Base-by-base conservation (phyloP, 768 basidiomycete species). In the Trametopsis cervina region DNA sequence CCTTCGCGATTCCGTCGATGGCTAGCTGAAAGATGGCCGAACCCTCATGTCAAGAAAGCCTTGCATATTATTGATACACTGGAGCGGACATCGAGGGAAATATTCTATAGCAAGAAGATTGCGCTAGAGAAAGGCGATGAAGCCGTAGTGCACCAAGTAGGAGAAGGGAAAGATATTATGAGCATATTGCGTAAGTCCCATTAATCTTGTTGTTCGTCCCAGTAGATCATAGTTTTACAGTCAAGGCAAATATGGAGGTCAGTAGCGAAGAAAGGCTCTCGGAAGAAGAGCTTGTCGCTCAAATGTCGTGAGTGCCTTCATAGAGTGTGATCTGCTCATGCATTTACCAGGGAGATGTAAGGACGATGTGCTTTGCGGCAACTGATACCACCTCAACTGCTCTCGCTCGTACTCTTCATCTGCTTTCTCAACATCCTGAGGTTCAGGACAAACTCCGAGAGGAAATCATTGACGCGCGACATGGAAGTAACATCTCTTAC, bases 341-440 rank as follows among this genome's bases (percentile, higher is more conserved):
- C 5, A 17, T 25, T 15, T 37, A 4, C 22, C 17, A 24, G 3
- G 18, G n/a, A 29, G 15, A 12, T 3, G n/a, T 7, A 23, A 63
- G 59, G 12, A 54, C 57, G 2, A 43, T 63, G 46, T 43, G 54
- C 18, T 57, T 60, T 38, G 56, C 58, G 10, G 60, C 55, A 5
- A 54, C 56, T 33, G 62, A 64, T 45, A 66, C 63, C 3, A 63
- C 63, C 15, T 59, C 65, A 11, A 59, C 52, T 40, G 53, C 60
- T n/a, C 50, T 66, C 21, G 55, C 59, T 10, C 60, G 63, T 4
- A 52, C 61, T 22, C 33, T 65, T 6, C 51, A 63, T 26, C 43
- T 58, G n/a, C 57, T 66, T 11, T 45, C 60, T 4, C 22, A 50
- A 36, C 51, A 63, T 47, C 57, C 54, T 2, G 58, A 60, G 13